phyloP scores from a whole-genome alignment of 1,284 basidiomycete genomes.

The Omphalotus olearius region DNA sequence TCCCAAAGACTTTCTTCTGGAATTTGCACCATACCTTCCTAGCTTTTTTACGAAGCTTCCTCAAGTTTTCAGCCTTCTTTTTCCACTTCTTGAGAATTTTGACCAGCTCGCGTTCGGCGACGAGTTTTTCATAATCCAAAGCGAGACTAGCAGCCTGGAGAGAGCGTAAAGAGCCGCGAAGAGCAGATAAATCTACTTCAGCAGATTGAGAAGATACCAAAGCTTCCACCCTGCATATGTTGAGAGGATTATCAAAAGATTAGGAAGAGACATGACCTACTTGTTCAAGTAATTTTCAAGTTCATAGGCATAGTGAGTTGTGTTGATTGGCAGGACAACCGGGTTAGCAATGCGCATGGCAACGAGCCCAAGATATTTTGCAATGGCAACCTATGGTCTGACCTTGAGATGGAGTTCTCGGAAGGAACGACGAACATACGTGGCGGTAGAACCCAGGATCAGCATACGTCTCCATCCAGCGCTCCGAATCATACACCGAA shows the following conservation, averaged over 20 bases:
- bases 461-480: constrained; percentile 70
- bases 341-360: constrained; percentile 59
- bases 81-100: constrained; percentile 31
- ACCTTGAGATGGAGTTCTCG: constrained; percentile 4
- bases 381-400: constrained; percentile 48
- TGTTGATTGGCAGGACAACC: constrained; percentile 67
- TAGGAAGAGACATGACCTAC: constrained; percentile 26
- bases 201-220: constrained; percentile 20
- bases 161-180: constrained; percentile 42
- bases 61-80: constrained; percentile 24
- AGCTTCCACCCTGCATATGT: constrained; percentile 26
- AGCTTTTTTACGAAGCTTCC: constrained; percentile 20
- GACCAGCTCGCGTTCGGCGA: constrained; percentile 31
- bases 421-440: constrained; percentile 29
- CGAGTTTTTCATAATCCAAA: constrained; percentile 47
- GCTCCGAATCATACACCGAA: constrained; percentile 70
- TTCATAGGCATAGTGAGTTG: constrained; percentile 63
- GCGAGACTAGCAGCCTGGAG: constrained; percentile 48
- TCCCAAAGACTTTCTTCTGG: constrained; percentile 22
- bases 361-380: constrained; percentile 63
- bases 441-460: constrained; percentile 73
- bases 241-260: neutral
- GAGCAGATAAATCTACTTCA: constrained; percentile 25
- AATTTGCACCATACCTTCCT: constrained; percentile 27
- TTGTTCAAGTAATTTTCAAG: constrained; percentile 45